Evolutionary conservation across 192 early-diverging fungal species (phyloP).

Genomic region (Linnemannia hyalina): DNA sequence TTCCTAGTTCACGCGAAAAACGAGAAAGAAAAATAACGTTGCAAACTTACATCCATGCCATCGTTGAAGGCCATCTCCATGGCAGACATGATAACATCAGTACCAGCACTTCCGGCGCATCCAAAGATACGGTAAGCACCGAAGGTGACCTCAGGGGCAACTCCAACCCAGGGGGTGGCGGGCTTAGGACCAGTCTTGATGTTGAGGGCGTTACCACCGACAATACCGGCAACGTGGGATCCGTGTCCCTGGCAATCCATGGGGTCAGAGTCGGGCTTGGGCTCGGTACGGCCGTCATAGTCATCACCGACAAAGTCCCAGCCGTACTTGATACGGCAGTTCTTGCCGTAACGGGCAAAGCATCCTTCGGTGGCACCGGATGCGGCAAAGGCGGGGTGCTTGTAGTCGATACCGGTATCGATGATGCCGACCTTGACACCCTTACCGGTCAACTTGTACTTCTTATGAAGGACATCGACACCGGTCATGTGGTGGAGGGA

Average conservation of each 20-base stretch:
- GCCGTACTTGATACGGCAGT: conserved; percentile 70
- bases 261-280: conserved; percentile 58
- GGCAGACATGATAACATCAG: conserved; percentile 70
- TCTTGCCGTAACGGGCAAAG: conserved; percentile 70
- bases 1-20: no score
- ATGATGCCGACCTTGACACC: conserved; percentile 70
- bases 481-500: conserved; percentile 61
- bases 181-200: conserved; percentile 24
- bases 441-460: conserved; percentile 55
- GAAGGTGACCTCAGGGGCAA: conserved; percentile 81
- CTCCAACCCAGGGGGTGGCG: conserved; percentile 59
- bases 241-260: conserved; percentile 68
- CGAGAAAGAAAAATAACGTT: background rate
- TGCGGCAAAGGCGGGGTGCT: conserved; percentile 74
- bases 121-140: conserved; percentile 79
- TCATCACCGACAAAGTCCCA: conserved; percentile 71
- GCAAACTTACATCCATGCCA: conserved; percentile 73
- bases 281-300: conserved; percentile 59
- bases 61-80: conserved; percentile 63
- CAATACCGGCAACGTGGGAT: conserved; percentile 64
- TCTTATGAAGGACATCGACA: conserved; percentile 46
- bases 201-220: conserved; percentile 57
- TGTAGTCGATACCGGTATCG: conserved; percentile 70
- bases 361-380: conserved; percentile 54
- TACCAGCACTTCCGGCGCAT: conserved; percentile 61